Base-by-base conservation (phyloP, 2,329 filamentous ascomycete genomes). In the Aureobasidium lini region DNA sequence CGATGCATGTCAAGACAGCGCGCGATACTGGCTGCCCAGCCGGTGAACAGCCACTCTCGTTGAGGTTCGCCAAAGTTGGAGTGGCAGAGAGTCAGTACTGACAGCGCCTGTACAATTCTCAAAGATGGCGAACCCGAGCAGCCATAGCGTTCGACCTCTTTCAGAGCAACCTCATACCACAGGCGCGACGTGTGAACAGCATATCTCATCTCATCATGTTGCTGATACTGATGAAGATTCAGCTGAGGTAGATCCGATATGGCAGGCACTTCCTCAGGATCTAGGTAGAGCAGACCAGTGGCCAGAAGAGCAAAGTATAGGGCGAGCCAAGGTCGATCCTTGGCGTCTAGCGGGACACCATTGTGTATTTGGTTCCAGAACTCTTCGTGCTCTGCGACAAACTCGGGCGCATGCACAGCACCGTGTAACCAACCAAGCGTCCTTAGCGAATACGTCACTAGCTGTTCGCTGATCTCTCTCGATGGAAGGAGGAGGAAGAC, bases 351-450 rank as follows among this genome's bases (percentile, higher is more conserved):
- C 10, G 50, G 9, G n/a, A 46, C 32, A 16, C 59, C 59, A 46
- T n/a, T 40, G 31, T 60, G 47, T 13, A 60, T 53, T 3, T 29
- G n/a, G 13, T 46, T 40, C 59, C 59, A 60, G 40, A 60, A 60
- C 9, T 48, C 42, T 18, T 60, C 50, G 23, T 60, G 59, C 15
- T 60, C 48, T 3, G 18, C 16, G 7, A 60, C 10, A 42, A 60
- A 60, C 11, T 39, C 29, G 52, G 50, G 39, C 11, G 59, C 59
- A 11, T 52, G 18, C 8, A 60, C 50, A 11, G 50, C 59, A 43
- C 59, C 57, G 34, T 60, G 48, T 9, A 60, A 3, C 59, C 59
- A 60, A n/a, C 59, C 59, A 10, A 60, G 32, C 3, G 39, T 60
- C 11, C 36, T 34, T 4, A 60, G 10, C 13, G 59, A 53, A 13